Conservation (phyloP, 805 yeast genomes). For the Yamadazyma sp. region DNA sequence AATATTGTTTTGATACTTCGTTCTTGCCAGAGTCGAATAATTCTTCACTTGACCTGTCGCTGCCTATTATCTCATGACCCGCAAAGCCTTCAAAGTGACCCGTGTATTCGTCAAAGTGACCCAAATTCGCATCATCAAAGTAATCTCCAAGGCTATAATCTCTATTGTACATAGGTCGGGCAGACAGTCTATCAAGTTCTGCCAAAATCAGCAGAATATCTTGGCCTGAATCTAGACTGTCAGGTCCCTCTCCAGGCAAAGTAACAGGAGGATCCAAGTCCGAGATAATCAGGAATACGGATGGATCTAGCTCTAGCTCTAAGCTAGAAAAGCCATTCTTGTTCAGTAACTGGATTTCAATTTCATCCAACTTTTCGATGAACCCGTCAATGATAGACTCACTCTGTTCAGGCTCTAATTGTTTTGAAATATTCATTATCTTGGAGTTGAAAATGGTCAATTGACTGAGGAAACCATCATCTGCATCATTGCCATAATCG, state of each 20-base stretch:
- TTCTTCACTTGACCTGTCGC: background rate
- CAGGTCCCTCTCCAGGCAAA: background rate
- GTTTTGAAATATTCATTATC: slow-evolving; percentile 1
- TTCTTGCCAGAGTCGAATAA: background rate
- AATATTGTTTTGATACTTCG: slow-evolving; percentile 1
- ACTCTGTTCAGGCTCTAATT: background rate
- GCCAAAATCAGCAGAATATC: slow-evolving; percentile 4
- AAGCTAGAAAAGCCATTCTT: background rate
- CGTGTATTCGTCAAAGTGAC: slow-evolving; percentile 4
- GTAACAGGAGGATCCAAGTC: background rate
- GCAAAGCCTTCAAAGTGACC: slow-evolving; percentile 4
- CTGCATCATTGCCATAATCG: slow-evolving; percentile 6
- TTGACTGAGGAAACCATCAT: slow-evolving; percentile 5
- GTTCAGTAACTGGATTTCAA: background rate
- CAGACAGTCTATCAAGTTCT: background rate
- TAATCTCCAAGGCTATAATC: slow-evolving; percentile 7
- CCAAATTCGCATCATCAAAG: slow-evolving; percentile 9
- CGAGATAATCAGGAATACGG: slow-evolving; percentile 1
- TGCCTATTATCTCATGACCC: background rate
- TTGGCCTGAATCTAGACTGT: slow-evolving; percentile 1
- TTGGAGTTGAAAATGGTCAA: slow-evolving; percentile 4
- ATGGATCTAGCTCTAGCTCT: slow-evolving; percentile 2
- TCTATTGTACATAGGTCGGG: background rate
- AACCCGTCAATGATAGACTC: slow-evolving; percentile 1
- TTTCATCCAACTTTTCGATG: slow-evolving; percentile 1